phyloP scores from a whole-genome alignment of 1,139 yeast genomes.

The Geotrichum siamense region DNA sequence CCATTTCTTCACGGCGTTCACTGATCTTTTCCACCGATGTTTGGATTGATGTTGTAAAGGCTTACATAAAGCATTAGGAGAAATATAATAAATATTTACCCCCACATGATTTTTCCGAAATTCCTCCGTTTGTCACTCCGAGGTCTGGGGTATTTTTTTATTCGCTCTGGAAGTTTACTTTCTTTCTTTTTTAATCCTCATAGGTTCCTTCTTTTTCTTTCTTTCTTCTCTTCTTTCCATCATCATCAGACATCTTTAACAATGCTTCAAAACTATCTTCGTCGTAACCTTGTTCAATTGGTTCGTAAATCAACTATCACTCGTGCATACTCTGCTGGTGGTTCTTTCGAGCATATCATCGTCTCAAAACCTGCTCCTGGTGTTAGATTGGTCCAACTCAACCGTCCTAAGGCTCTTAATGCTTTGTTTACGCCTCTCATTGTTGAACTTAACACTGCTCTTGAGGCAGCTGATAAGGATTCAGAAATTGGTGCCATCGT shows the following conservation, averaged over 20 bases:
- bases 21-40: too few species aligned
- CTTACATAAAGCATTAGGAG: too few species aligned
- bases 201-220: not conserved
- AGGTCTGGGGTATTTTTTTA: too few species aligned
- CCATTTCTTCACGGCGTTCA: too few species aligned
- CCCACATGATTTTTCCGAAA: constrained; percentile 1
- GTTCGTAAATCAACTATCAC: not conserved
- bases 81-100: too few species aligned
- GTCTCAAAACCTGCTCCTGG: constrained; percentile 39
- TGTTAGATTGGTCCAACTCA: constrained; percentile 47
- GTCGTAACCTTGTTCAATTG: constrained; percentile 1
- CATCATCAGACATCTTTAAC: not conserved
- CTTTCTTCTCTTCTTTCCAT: not conserved
- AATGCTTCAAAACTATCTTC: constrained; percentile 4
- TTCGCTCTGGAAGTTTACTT: too few species aligned
- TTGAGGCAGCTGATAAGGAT: constrained; percentile 37
- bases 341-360: constrained; percentile 36
- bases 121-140: not conserved
- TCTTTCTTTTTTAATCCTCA: too few species aligned
- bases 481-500: constrained; percentile 42
- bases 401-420: constrained; percentile 59
- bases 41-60: too few species aligned
- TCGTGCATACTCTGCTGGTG: constrained; percentile 25
- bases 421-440: constrained; percentile 50
- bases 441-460: constrained; percentile 39